Percentiles rank a stretch among this genome's conserved stretches.
Conservation (phyloP, 257 asterid genomes). For the Haberlea rhodopensis region DNA sequence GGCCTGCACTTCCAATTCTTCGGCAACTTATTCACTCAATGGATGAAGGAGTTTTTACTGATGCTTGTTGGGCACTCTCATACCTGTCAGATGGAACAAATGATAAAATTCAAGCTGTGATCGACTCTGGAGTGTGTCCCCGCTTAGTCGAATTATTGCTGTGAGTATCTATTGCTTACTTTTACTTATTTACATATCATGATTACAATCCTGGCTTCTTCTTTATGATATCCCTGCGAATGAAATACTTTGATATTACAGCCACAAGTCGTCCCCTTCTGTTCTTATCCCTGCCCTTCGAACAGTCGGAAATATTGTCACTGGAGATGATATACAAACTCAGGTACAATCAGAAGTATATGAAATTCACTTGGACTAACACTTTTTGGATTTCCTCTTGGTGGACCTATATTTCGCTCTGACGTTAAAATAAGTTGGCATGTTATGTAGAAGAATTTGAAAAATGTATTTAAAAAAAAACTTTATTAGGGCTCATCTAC, state of each 20-base stretch:
- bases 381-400: not conserved
- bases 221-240: not conserved
- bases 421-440: no score
- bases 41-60: conserved; percentile 86
- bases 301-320: conserved; percentile 81
- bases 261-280: conserved; percentile 83
- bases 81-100: conserved; percentile 82
- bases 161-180: conserved; percentile 37
- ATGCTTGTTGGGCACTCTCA: conserved; percentile 96
- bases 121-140: conserved; percentile 77
- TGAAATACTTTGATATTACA: conserved; percentile 22
- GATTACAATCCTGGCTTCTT: conserved; percentile 2
- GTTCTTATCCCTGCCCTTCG: conserved; percentile 88
- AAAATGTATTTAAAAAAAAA: no score
- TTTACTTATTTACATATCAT: not conserved
- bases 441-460: not conserved
- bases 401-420: no score
- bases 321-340: conserved; percentile 85
- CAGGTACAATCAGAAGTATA: conserved; percentile 45
- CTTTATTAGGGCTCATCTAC: not conserved
- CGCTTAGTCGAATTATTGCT: conserved; percentile 76
- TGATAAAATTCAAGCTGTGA: conserved; percentile 86
- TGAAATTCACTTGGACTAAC: not conserved
- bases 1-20: conserved; percentile 71
- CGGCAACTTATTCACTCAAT: conserved; percentile 57